phyloP scores from a whole-genome alignment of 2,329 filamentous ascomycete species.

The Raffaelea arxii region DNA sequence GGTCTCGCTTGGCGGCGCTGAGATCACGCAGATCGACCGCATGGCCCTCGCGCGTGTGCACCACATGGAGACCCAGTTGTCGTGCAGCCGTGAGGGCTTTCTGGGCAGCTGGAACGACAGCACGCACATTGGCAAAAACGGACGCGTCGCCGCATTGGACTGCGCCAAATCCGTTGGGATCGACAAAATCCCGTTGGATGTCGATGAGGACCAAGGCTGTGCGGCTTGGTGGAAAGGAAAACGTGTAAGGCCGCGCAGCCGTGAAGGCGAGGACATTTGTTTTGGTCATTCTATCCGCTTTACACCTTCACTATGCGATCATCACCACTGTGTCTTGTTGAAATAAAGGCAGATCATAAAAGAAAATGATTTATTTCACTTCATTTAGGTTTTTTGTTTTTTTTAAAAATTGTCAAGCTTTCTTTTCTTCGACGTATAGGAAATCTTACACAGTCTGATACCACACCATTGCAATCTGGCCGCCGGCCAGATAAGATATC shows the following conservation, averaged over 20 bases:
- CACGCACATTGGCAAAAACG: conserved; percentile 23
- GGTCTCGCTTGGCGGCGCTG: conserved; percentile 37
- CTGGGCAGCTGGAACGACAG: conserved; percentile 30
- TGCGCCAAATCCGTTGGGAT: conserved; percentile 36
- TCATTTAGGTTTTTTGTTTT: too few species aligned
- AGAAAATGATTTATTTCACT: too few species aligned
- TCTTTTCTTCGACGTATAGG: too few species aligned
- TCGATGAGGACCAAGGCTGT: conserved; percentile 45
- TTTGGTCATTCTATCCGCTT: too few species aligned
- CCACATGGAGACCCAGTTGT: conserved; percentile 27
- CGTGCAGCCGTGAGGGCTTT: conserved; percentile 31
- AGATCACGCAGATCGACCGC: conserved; percentile 41
- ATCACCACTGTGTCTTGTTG: too few species aligned
- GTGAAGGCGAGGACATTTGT: conserved; percentile 4
- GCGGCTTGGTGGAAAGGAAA: conserved; percentile 25
- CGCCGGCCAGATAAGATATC: too few species aligned
- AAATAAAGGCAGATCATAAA: too few species aligned
- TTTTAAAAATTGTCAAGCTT: too few species aligned
- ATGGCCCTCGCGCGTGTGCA: conserved; percentile 43
- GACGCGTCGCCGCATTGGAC: conserved; percentile 31
- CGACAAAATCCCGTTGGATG: conserved; percentile 43
- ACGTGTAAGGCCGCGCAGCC: conserved; percentile 17
- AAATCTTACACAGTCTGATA: too few species aligned
- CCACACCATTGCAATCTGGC: too few species aligned
- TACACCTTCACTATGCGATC: too few species aligned